Evolutionary conservation across 1,284 basidiomycete genomes (phyloP), one percentile per base, ranked within the genome.

Genomic region (Ceratobasidium sp.): DNA sequence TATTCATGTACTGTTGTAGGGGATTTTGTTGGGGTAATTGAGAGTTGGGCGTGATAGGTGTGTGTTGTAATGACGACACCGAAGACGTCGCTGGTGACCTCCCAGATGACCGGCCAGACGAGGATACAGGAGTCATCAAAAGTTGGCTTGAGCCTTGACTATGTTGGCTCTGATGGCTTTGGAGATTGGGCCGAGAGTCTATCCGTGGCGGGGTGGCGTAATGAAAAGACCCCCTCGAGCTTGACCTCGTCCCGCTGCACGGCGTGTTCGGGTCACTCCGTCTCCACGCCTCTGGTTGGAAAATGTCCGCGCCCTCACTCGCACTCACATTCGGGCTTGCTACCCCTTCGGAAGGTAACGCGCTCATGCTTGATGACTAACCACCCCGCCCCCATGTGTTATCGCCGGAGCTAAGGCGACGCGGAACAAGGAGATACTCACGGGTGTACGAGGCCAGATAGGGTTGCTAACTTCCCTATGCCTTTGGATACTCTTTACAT

Each of bases 371-470:
- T 35, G 47, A 54, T 55, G 64, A 67, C 64, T 67, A 38, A 55
- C 46, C 23, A 32, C 28, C 43, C 38, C 43, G n/a, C 30, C 23
- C 35, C 16, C 13, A 43, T 54, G 23, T 30, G 50, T 54, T 35
- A 54, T 16, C 16, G 43, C 11, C 26, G 28, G 16, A 46, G n/a
- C 55, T 41, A 26, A 5, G 28, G 18, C 18, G 30, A 49, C 35
- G 23, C 5, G 18, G n/a, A 38, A 13, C 30, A 38, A 41, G 35
- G 35, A 38, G 35, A 38, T 38, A 67, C 64, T 67, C 28, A 67
- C 64, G 16, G 64, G 64, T 9, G 52, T 67, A 26, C 64, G 64
- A 18, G 64, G 64, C 64, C 64, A 67, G 13, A 55, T 35, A 2
- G 35, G 50, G 11, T 14, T 23, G 52, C 64, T 32, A 21, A 52